These are phyloP conservation scores for Candida schatavii DNA, from an alignment of 805 yeast genomes.

Conservation along the genomic window DNA sequence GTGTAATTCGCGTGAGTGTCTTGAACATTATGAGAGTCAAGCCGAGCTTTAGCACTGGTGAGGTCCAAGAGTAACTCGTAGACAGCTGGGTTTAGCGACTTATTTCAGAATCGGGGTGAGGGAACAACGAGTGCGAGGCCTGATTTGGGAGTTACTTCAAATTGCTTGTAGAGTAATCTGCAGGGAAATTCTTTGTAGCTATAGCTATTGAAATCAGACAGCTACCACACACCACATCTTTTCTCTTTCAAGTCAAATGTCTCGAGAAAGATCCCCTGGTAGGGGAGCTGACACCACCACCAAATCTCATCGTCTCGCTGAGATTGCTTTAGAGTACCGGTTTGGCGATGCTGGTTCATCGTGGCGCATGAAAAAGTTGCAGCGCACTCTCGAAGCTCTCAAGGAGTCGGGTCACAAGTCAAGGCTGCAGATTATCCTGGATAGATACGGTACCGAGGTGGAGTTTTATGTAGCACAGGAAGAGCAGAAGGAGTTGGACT, in stretches of 20 bases:
- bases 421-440: not conserved
- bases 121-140: too few relatives aligned
- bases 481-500: slow-evolving; percentile 2
- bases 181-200: too few relatives aligned
- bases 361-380: slow-evolving; percentile 4
- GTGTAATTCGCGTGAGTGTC: slow-evolving; percentile 21
- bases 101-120: too few relatives aligned
- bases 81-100: too few relatives aligned
- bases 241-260: too few relatives aligned
- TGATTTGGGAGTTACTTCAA: too few relatives aligned
- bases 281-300: not conserved
- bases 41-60: too few relatives aligned
- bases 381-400: slow-evolving; percentile 1
- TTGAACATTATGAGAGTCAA: slow-evolving; percentile 25
- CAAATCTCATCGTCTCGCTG: not conserved
- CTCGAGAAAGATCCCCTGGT: not conserved
- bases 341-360: slow-evolving; percentile 5
- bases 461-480: slow-evolving; percentile 1
- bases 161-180: too few relatives aligned
- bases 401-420: not conserved
- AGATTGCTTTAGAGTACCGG: slow-evolving; percentile 1
- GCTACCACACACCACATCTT: too few relatives aligned
- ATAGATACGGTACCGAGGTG: slow-evolving; percentile 2
- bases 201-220: too few relatives aligned
- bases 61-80: too few relatives aligned